Conservation (phyloP, 441 rosid genomes). For the Sinapis alba region DNA sequence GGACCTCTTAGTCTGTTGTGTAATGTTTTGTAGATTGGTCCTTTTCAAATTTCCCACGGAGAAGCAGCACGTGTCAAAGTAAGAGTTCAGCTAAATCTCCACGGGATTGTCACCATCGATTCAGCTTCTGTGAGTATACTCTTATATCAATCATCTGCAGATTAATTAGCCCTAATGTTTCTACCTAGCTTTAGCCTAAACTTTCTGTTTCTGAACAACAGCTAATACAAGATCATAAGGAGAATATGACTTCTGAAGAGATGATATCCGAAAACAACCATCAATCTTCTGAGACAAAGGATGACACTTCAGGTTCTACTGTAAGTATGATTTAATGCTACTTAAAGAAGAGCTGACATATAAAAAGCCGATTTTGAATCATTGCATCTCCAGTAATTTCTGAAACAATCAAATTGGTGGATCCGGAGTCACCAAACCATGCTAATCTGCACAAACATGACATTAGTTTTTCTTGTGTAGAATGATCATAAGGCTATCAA, state of each 20-base stretch:
- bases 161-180: constrained; percentile 3
- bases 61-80: constrained; percentile 63
- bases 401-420: constrained; percentile 3
- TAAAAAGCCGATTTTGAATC: constrained; percentile 1
- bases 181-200: constrained; percentile 23
- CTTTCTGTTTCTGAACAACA: constrained; percentile 31
- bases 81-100: constrained; percentile 62
- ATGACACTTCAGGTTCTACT: constrained; percentile 40
- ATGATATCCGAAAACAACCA: constrained; percentile 39
- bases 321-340: constrained; percentile 41
- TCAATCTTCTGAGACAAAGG: constrained; percentile 36
- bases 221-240: constrained; percentile 45
- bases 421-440: constrained; percentile 1
- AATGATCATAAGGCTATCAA: constrained; percentile 39
- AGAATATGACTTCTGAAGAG: constrained; percentile 42
- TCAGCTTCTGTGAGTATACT: constrained; percentile 57
- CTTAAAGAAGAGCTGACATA: background rate
- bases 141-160: constrained; percentile 7
- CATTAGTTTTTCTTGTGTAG: constrained; percentile 35
- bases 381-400: constrained; percentile 2
- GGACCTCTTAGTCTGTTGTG: constrained; percentile 16
- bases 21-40: constrained; percentile 58
- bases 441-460: constrained; percentile 9
- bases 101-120: constrained; percentile 58
- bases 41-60: constrained; percentile 44